Evolutionary conservation across 768 basidiomycete genomes (phyloP), one percentile per base, ranked within the genome.

Genomic region (Tricholoma furcatifolium): DNA sequence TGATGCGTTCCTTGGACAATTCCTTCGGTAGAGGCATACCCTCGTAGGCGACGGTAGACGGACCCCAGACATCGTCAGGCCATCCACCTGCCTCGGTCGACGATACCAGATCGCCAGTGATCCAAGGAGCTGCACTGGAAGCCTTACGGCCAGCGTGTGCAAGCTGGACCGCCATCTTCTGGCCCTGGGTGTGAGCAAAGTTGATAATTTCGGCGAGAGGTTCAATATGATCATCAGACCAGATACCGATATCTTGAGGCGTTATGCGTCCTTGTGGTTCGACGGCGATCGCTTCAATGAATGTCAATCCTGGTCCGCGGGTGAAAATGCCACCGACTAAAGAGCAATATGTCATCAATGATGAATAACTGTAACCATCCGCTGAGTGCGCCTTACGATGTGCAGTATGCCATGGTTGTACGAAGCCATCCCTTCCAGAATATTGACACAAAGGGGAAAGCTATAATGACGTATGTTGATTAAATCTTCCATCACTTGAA

Each of bases 61-160:
- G 84, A 0, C 67, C 88, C 69, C 75, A 74, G 18, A 87, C 82
- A 59, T 78, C 54, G 12, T 78, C 71, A 0, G 78, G 76, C 77
- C 77, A 80, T 10, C 84, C 84, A 18, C 74, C 75, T 4, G 63
- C 62, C 10, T 67, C 67, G 39, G 68, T 67, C 1, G 65, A 58
- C 4, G 78, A 78, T 11, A 60, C 46, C 10, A 66, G 38, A n/a
- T 67, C 67, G n/a, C 61, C 55, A 27, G 68, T 49, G 30, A 87
- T 62, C 85, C 86, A 91, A 0, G 87, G 85, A 0, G 82, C 77
- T 12, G 79, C 65, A 0, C 76, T 82, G 9, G 82, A 83, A 0
- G 81, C 87, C 65, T 91, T 91, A n/a, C 88, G 74, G 0, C 90
- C 89, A 0, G 87, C 85, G 56, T 92, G 89, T 0, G 78, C 84